Conservation (phyloP, 306 rosid species). For the Quillaja saponaria region DNA sequence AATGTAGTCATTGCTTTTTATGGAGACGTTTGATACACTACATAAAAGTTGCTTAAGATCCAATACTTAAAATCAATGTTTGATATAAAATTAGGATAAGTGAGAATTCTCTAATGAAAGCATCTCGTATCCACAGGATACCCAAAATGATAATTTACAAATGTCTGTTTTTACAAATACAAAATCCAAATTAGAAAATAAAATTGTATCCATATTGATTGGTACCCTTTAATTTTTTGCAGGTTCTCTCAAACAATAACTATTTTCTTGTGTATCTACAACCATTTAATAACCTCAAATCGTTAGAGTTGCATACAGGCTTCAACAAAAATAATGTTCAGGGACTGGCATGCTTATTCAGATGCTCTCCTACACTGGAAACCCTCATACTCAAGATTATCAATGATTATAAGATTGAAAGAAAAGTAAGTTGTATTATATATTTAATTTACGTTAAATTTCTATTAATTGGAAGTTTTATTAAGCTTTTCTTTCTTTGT, state of each 20-base stretch:
- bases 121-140: no score
- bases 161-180: no score
- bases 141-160: no score
- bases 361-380: constrained; percentile 54
- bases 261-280: constrained; percentile 47
- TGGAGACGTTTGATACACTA: no score
- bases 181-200: no score
- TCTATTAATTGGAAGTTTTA: constrained; percentile 13
- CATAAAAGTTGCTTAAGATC: no score
- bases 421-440: constrained; percentile 50
- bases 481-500: neutral
- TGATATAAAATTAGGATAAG: no score
- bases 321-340: constrained; percentile 58
- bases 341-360: constrained; percentile 67
- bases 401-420: constrained; percentile 47
- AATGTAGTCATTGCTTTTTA: no score
- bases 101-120: no score
- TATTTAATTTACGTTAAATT: neutral
- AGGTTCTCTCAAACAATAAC: constrained; percentile 63
- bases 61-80: no score
- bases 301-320: constrained; percentile 59
- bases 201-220: no score
- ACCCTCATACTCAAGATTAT: constrained; percentile 55
- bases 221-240: no score
- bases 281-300: constrained; percentile 60